Conservation (phyloP, 306 rosid species). For the Quercus ilex region DNA sequence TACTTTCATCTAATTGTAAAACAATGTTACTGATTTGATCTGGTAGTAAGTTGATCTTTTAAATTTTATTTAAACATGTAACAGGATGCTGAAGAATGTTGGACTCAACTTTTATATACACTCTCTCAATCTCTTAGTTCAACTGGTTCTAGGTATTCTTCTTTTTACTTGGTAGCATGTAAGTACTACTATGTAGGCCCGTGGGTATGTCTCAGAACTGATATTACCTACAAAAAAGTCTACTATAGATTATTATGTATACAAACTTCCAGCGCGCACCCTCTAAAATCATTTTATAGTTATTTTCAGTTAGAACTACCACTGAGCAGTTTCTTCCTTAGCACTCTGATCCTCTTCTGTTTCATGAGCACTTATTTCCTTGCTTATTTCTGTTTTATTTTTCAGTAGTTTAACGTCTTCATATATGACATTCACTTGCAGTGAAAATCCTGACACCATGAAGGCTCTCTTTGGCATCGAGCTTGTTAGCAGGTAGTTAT, state of each 20-base stretch:
- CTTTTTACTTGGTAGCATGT: constrained; percentile 4
- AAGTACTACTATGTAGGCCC: neutral
- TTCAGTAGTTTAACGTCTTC: constrained; percentile 6
- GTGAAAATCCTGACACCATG: constrained; percentile 73
- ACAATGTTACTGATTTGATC: neutral
- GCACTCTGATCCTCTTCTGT: constrained; percentile 4
- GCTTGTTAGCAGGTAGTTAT: constrained; percentile 77
- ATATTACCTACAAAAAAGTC: constrained; percentile 1
- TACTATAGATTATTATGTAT: neutral
- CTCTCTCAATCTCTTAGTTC: constrained; percentile 90
- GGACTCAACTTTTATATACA: constrained; percentile 95
- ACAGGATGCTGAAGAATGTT: constrained; percentile 99
- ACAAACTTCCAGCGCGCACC: neutral
- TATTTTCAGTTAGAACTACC: constrained; percentile 3
- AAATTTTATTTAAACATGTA: constrained; percentile 18
- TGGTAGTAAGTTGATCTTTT: constrained; percentile 13
- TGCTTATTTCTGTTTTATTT: constrained; percentile 8
- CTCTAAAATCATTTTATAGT: constrained; percentile 2
- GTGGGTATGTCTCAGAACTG: constrained; percentile 2
- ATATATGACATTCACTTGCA: constrained; percentile 36
- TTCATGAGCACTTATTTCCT: constrained; percentile 1
- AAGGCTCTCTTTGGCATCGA: constrained; percentile 83
- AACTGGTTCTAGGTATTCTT: constrained; percentile 68
- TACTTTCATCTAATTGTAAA: constrained; percentile 15
- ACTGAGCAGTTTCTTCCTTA: neutral